Evolutionary conservation across 805 yeast species (phyloP).

Genomic region (Wickerhamiella cacticola): DNA sequence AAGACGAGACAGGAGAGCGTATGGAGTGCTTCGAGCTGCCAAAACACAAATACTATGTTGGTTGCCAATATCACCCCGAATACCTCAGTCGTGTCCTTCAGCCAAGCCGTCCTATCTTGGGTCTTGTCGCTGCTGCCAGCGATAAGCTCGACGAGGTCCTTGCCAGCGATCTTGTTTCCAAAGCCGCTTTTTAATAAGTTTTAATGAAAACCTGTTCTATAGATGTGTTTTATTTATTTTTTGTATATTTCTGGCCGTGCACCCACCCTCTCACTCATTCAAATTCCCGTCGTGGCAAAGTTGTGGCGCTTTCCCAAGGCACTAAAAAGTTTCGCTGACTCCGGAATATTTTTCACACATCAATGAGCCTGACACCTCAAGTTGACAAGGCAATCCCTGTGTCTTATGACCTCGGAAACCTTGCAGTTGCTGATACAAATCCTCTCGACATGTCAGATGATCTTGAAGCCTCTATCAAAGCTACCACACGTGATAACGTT

Average conservation of each 20-base stretch:
- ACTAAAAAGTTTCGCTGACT: constrained; percentile 1
- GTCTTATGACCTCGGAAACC: constrained; percentile 76
- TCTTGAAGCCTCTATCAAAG: constrained; percentile 41
- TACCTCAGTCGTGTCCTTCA: constrained; percentile 91
- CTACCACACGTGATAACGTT: constrained; percentile 77
- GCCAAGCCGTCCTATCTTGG: constrained; percentile 93
- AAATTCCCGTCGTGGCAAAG: too few species aligned
- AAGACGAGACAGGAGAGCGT: constrained; percentile 78
- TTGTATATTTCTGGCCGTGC: neutral
- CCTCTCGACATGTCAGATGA: constrained; percentile 58
- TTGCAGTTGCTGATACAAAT: constrained; percentile 81
- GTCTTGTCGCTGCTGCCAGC: constrained; percentile 86
- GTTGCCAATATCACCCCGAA: constrained; percentile 98
- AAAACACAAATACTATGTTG: constrained; percentile 82
- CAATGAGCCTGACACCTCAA: constrained; percentile 19
- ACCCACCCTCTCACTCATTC: constrained; percentile 2
- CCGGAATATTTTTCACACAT: neutral
- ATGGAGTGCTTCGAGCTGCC: constrained; percentile 88
- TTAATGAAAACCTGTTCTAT: neutral
- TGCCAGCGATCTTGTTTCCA: constrained; percentile 8
- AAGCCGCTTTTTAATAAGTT: constrained; percentile 8
- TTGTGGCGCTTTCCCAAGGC: neutral
- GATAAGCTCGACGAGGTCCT: constrained; percentile 60
- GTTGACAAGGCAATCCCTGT: constrained; percentile 90
- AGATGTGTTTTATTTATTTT: neutral